phyloP scores from a whole-genome alignment of 2,329 filamentous ascomycete species.

The Grosmannia huntii region DNA sequence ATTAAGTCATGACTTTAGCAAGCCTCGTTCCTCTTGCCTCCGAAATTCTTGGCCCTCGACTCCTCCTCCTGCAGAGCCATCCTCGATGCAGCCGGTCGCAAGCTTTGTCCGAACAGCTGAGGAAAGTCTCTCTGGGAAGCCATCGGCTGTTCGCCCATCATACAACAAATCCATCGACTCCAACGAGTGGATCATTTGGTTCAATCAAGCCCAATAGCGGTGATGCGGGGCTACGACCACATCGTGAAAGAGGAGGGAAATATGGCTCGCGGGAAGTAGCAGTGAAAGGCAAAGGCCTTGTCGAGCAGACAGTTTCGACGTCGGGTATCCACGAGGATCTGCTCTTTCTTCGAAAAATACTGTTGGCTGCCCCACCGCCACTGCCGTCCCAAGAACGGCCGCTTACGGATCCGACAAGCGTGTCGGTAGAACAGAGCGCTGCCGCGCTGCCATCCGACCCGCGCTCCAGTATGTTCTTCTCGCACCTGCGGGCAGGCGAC shows the following conservation, averaged over 20 bases:
- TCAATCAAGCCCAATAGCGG: background rate
- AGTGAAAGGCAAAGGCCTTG: background rate
- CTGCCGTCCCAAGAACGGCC: background rate
- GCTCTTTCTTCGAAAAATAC: background rate
- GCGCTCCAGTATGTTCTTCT: background rate
- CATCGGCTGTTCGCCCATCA: background rate
- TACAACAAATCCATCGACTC: background rate
- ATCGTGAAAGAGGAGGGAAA: background rate
- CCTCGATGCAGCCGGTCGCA: slow-evolving; percentile 13
- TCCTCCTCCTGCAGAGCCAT: slow-evolving; percentile 11
- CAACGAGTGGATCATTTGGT: background rate
- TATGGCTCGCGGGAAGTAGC: background rate
- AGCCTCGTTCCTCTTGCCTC: slow-evolving; percentile 7
- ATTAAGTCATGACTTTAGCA: background rate
- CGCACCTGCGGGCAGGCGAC: background rate
- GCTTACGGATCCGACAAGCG: background rate
- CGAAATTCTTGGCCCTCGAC: slow-evolving; percentile 14
- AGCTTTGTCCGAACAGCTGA: background rate
- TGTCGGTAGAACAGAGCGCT: background rate
- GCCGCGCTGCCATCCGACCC: background rate
- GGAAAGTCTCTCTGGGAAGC: background rate
- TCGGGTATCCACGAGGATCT: background rate
- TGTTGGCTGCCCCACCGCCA: background rate
- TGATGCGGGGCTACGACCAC: background rate
- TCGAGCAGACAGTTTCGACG: background rate